Evolutionary conservation across 73 alveolate species (phyloP), one percentile per base, ranked within the genome.

Genomic region (Urostyla sp.): DNA sequence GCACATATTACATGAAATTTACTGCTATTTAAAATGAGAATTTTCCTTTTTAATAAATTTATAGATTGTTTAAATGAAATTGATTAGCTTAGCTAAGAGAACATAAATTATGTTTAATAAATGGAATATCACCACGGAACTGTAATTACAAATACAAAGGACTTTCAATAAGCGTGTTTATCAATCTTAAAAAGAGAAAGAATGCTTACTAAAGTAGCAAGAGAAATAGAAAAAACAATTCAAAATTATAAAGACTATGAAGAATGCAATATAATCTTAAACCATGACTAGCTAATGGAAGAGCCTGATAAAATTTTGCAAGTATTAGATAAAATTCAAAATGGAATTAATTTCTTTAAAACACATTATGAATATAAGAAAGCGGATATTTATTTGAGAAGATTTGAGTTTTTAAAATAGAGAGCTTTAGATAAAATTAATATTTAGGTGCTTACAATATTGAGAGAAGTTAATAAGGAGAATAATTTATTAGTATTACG

Each of bases 381-480:
- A 24, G 83, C 83, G 5, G 83, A 69, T 49, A 40, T 69, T 18
- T 48, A 24, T 27, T 26, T 23, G 34, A 44, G 83, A 30, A 69
- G 83, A 30, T 69, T 69, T 32, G 72, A 69, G 11, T 20, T 37
- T 8, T 35, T 69, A 5, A 69, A 35, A 35, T 67, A 46, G 1
- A 24, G 20, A 7, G 72, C 69, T 11, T 37, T 69, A 0, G 83
- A 69, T 18, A 69, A 69, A 31, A 46, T 69, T 5, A 69, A 45
- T 34, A 52, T 69, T 5, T 46, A 69, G 30, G 49, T 69, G 8
- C 56, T 69, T 37, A 69, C 44, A 35, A 28, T 49, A 1, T 37
- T 69, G 83, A 53, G 83, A 16, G 83, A 69, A 8, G 67, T 54
- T 46, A 69, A 69, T 49, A 59, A 55, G 7, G 83, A 69, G 20